A percentile compares a stretch with the other conserved stretches of the same genome.
phyloP scores from a whole-genome alignment of 768 basidiomycete species.

The Pleurotus ostreatus region DNA sequence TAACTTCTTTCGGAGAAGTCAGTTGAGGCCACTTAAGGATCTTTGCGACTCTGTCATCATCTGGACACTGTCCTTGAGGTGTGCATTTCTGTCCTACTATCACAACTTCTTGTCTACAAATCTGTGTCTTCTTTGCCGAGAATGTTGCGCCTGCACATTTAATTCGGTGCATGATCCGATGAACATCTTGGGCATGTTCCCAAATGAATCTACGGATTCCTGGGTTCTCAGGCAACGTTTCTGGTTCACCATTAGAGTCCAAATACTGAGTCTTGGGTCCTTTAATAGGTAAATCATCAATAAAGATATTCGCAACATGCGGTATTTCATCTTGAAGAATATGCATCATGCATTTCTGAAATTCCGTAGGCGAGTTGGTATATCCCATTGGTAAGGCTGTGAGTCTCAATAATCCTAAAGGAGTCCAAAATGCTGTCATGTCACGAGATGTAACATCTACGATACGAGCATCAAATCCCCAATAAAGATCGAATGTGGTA shows the following conservation, averaged over 20 bases:
- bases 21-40: too few species aligned
- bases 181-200: conserved; percentile 30
- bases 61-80: conserved; percentile 19
- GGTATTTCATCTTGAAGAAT: conserved; percentile 27
- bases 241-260: too few species aligned
- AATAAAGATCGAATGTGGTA: too few species aligned
- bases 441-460: conserved; percentile 18
- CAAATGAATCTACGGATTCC: conserved; percentile 28
- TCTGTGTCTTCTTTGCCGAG: conserved; percentile 22
- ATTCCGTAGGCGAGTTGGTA: conserved; percentile 30
- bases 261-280: too few species aligned
- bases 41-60: too few species aligned
- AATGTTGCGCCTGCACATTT: conserved; percentile 27
- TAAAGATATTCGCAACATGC: conserved; percentile 9
- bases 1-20: too few species aligned
- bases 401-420: conserved; percentile 26
- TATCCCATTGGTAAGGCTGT: conserved; percentile 33
- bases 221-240: conserved; percentile 18
- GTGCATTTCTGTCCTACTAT: conserved; percentile 29
- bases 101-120: conserved; percentile 13
- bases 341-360: conserved; percentile 27
- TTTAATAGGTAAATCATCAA: too few species aligned
- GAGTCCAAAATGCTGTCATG: conserved; percentile 36
- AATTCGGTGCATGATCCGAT: conserved; percentile 28
- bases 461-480: background rate